Evolutionary conservation across 83 land plant genomes (phyloP), one percentile per base, ranked within the genome.

Genomic region (Thuja plicata): DNA sequence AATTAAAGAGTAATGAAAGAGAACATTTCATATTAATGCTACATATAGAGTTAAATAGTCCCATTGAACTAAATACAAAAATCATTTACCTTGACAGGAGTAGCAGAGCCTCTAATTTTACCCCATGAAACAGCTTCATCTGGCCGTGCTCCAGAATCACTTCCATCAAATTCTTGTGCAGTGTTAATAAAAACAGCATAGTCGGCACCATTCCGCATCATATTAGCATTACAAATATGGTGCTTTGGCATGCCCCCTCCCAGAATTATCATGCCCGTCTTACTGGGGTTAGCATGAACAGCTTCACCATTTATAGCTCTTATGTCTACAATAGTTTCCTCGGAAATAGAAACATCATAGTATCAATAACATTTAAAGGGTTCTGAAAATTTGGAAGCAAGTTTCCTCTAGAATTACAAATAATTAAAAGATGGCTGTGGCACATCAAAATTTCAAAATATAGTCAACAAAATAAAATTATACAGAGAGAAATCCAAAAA

Each of bases 111-210:
- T 71, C 95, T 92, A 54, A 98, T 97, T 89, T 98, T 98, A 48
- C 99, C 99, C 99, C 99, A 98, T 19, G 99, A 98, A 40, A 97
- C 92, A 79, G 99, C 99, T 90, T 98, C 99, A 92, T 98, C 99
- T 82, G 99, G 99, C 38, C 92, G 94, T 38, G 99, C 99, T 19
- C 99, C 99, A 41, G 99, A 98, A 88, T 98, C 99, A 93, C 99
- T 98, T 2, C 99, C 99, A 93, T 98, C 99, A 88, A 92, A 98
- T 88, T 98, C 99, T 85, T 98, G 99, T 35, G 97, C 99, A n/a
- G 99, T 98, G 88, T 98, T 98, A 52, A 98, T 98, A 86, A 91
- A 98, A 78, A 98, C 97, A 74, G 99, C 97, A 94, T 91, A 98
- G 90, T 98, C 99, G 45, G 99, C 96, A 88, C 99, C 99, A 89